phyloP scores from a whole-genome alignment of 139 green algal genomes.

The Chlorella sp. region DNA sequence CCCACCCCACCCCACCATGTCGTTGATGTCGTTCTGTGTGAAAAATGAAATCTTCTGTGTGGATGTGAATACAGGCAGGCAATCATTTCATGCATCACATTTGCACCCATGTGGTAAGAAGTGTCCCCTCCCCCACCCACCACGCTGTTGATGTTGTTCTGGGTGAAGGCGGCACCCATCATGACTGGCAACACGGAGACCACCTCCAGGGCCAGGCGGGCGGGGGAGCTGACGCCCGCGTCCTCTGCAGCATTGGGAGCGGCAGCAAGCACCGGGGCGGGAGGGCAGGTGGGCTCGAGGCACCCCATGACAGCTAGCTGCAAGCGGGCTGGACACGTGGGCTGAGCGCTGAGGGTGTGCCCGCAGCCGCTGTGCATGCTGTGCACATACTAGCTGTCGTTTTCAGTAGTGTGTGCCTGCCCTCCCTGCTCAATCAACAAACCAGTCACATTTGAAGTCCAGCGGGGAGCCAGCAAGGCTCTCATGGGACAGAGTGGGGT shows the following conservation, averaged over 20 bases:
- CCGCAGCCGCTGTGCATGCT: not conserved
- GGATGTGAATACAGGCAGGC: not conserved
- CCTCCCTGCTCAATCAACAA: too few species aligned
- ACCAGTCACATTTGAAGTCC: too few species aligned
- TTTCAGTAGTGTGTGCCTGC: not conserved
- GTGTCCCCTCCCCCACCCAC: not conserved
- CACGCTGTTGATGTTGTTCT: constrained; percentile 34
- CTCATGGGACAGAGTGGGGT: too few species aligned
- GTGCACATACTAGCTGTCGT: not conserved
- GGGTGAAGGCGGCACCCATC: constrained; percentile 18
- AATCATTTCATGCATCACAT: not conserved
- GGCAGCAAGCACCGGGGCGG: not conserved
- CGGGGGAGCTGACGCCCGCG: not conserved
- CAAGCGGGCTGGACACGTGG: too few species aligned
- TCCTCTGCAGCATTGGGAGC: not conserved
- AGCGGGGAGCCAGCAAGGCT: too few species aligned
- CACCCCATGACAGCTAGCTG: too few species aligned
- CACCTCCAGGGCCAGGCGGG: not conserved
- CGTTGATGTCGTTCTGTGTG: not conserved
- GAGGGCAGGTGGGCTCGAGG: not conserved
- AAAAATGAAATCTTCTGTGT: too few species aligned
- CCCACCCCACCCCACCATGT: not conserved
- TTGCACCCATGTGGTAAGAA: not conserved
- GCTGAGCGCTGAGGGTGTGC: not conserved
- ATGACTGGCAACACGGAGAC: constrained; percentile 1